phyloP scores from a whole-genome alignment of 164 flowering plant species.

The Akebia trifoliata region DNA sequence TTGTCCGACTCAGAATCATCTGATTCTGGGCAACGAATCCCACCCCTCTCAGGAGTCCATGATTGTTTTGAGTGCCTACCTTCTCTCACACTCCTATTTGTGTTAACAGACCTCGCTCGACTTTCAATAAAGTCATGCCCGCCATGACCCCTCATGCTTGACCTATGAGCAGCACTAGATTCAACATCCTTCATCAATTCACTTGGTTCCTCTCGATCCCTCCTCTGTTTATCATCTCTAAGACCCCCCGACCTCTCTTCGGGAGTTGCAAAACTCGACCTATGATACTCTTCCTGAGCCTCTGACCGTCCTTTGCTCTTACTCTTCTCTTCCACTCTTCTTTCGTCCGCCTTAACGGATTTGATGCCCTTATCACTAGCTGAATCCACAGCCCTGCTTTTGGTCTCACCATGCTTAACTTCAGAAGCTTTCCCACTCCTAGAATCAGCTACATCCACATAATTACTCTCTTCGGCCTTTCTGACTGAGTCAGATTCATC shows the following conservation, averaged over 20 bases:
- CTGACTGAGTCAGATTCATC: conserved; percentile 50
- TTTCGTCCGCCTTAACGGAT: conserved; percentile 55
- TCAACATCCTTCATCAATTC: conserved; percentile 25
- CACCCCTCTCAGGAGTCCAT: conserved; percentile 63
- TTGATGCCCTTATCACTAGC: conserved; percentile 42
- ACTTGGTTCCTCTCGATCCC: conserved; percentile 16
- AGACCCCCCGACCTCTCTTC: conserved; percentile 39
- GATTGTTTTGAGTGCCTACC: conserved; percentile 42
- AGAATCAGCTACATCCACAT: conserved; percentile 38
- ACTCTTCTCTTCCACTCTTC: conserved; percentile 52
- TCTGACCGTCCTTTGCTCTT: conserved; percentile 50
- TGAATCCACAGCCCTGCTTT: conserved; percentile 38
- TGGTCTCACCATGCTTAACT: conserved; percentile 43
- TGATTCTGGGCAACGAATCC: conserved; percentile 48
- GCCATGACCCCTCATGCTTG: conserved; percentile 20
- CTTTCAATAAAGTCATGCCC: conserved; percentile 40
- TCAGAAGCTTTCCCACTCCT: conserved; percentile 53
- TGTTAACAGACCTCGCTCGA: conserved; percentile 42
- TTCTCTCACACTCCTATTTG: conserved; percentile 53
- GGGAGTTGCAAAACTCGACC: conserved; percentile 28
- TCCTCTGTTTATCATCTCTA: conserved; percentile 28
- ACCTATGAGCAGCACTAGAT: conserved; percentile 17
- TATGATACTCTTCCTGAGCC: conserved; percentile 47
- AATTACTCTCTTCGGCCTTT: conserved; percentile 41
- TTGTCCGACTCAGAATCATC: conserved; percentile 57